Base-by-base conservation (phyloP, 176 grass and related monocot genomes). In the Canna indica region DNA sequence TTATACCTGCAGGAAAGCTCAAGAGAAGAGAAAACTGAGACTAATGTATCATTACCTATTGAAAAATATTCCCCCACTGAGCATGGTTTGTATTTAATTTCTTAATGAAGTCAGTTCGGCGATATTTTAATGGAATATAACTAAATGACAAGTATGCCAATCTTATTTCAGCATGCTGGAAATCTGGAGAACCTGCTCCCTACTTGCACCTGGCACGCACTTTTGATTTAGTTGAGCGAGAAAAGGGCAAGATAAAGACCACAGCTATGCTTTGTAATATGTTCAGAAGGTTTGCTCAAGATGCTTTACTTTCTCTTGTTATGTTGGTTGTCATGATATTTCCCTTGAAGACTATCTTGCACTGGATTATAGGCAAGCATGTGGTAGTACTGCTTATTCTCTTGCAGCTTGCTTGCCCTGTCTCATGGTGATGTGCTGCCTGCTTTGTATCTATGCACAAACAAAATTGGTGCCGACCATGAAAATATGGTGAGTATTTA, bases 181-280 rank as follows among this genome's bases (percentile, higher is more conserved):
- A 85, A 80, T 67, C 77, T 85, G 93, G 88, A 73, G 83, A 92
- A 70, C 77, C 93, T 78, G 88, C 88, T 34, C 93, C 93, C 3
- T 97, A 92, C 86, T 88, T 97, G 85, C 88, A 97, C 71, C 56
- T 97, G 72, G 93, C 88, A 81, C 85, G 81, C 34, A 87, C 84
- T 75, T 91, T 92, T 90, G 87, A 92, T 85, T 77, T 89, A 72
- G 81, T 92, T 68, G 88, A 97, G 77, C 73, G 69, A 84, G 93
- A 92, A 85, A 97, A 92, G 79, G 88, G 93, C 80, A 97, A 87
- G 75, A 92, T 97, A 68, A 92, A 92, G 78, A 90, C 75, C 67
- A 85, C 64, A 47, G 20, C 79, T 73, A 92, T 90, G 70, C 85
- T 97, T 81, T 92, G 93, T 77, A 92, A 97, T 72, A 97, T 97